Evolutionary conservation across 1,139 yeast species (phyloP), one percentile per base, ranked within the genome.

Genomic region (Hansenula sp.): DNA sequence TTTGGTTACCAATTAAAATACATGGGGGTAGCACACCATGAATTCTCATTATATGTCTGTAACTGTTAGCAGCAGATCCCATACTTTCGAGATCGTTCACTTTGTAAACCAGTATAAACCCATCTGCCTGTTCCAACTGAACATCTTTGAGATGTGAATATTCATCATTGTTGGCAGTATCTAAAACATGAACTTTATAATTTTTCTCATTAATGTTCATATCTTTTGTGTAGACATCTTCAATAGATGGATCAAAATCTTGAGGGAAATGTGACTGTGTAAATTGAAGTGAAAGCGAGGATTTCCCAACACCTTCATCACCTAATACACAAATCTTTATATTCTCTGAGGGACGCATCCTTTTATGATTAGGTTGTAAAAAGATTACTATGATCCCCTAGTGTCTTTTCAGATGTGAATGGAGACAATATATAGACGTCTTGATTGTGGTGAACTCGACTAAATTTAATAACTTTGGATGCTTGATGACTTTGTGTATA

Each of bases 131-230:
- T 42, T 83, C 80, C 39, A 83, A 64, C 55, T 84, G 87, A 53
- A 82, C 79, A 58, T 85, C 90, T 59, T 79, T 84, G 71, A 86
- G 76, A 53, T 82, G 79, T 42, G 85, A 76, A 57, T 82, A 86
- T 64, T 85, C 95, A 61, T 86, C 95, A 65, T 78, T 86, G 27
- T 92, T 90, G 1, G 95, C 95, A 1, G 95, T 86, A 56, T 86
- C 95, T 46, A 86, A 69, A 42, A 86, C 81, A 57, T 85, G 90
- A 21, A 87, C 73, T 38, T 77, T 78, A 57, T 82, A 85, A 41
- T 77, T 80, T 49, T 76, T 77, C 45, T 82, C 83, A 45, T 78
- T 75, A 56, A 79, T 73, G 40, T 66, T 69, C 52, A 84, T 71
- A 27, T 73, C 69, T 59, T 82, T 84, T 51, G 77, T 68, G 61